Base-by-base conservation (phyloP, 306 rosid species). In the Glycine soja region DNA sequence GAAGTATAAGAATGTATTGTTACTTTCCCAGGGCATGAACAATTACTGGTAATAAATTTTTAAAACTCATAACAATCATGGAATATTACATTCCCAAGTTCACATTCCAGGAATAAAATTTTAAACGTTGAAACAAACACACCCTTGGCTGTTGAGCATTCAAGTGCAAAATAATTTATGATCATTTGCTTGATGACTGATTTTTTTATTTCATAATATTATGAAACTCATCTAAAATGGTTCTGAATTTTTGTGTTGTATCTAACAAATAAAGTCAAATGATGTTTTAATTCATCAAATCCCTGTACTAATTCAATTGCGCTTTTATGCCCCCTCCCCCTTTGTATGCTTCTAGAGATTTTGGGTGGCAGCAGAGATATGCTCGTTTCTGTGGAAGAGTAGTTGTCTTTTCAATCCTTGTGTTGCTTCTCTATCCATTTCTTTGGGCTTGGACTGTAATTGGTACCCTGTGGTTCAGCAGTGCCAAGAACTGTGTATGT, bases 301-400 rank as follows among this genome's bases (percentile, higher is more conserved):
- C 73, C 66, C 11, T 7, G 45, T 47, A 43, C 73, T 83, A 77
- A 75, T 75, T 32, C 19, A 76, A 34, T 53, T 38, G 9, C 8
- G 12, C 14, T 42, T 18, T 18, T 65, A 16, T 83, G 30, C 57
- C 46, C 11, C 61, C 63, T n/a, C 46, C 36, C 10, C 52, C 9
- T 57, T 81, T 88, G 64, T 70, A 46, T 85, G 72, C 72, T 79
- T 76, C 61, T 81, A 95, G 99, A 91, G 99, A 95, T 86, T 92
- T 90, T 82, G 99, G 99, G 78, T 71, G 92, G 99, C 99, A 95
- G 89, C 99, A 95, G 85, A 90, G 97, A 77, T 86, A 91, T 86
- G 99, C 97, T 86, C 98, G 98, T 70, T 93, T 95, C 90, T 93
- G 97, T 82, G 98, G 99, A 81, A 88, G 99, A 86, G 80, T 95